Percentiles rank a stretch among this genome's conserved stretches.
phyloP scores from a whole-genome alignment of 805 yeast species.

The Citeromyces matritensis region DNA sequence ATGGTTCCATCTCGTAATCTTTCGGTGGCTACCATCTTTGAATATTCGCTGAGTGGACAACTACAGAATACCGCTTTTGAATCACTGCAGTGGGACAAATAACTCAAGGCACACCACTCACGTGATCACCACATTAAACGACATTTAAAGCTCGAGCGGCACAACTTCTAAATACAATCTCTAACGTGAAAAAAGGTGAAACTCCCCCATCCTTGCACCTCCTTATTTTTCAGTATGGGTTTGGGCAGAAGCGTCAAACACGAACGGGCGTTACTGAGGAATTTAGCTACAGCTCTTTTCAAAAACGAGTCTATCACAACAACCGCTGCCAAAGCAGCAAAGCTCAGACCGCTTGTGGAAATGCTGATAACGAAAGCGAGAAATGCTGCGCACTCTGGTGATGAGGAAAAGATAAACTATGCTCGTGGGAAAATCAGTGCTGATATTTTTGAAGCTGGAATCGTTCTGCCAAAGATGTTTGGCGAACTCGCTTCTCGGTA shows the following conservation, averaged over 20 bases:
- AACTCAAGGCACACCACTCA: neutral
- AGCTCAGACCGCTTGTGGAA: conserved; percentile 49
- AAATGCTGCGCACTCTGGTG: conserved; percentile 5
- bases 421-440: conserved; percentile 16
- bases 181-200: no score
- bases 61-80: no score
- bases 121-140: no score
- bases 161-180: no score
- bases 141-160: no score
- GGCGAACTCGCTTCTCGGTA: conserved; percentile 54
- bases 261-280: conserved; percentile 41
- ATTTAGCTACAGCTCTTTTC: conserved; percentile 50
- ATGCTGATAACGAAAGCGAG: conserved; percentile 48
- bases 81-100: neutral
- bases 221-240: conserved; percentile 6
- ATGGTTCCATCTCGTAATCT: no score
- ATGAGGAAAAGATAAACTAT: conserved; percentile 8
- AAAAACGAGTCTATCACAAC: conserved; percentile 62
- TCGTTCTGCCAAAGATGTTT: conserved; percentile 48
- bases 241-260: conserved; percentile 16
- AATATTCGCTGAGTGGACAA: no score
- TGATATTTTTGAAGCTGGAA: conserved; percentile 29
- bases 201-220: no score
- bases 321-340: conserved; percentile 63
- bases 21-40: no score